Percentiles rank a stretch among this genome's conserved stretches.
phyloP scores from a whole-genome alignment of 2,329 filamentous ascomycete genomes.

The Penicillium nordicum region DNA sequence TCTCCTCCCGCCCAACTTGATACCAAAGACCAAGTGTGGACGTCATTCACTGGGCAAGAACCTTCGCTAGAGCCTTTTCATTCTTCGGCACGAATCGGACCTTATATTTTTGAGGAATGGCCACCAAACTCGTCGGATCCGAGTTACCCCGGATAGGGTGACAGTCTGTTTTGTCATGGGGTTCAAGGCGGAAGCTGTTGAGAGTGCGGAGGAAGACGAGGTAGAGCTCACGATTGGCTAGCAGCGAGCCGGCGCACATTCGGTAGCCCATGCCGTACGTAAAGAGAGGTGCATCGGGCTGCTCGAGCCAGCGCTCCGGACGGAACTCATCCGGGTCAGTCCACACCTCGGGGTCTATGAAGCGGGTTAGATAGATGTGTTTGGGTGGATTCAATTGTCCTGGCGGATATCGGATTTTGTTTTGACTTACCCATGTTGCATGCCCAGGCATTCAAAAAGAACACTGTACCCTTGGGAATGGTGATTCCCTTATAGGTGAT shows the following conservation, averaged over 20 bases:
- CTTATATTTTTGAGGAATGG: constrained; percentile 57
- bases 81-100: constrained; percentile 58
- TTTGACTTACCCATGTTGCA: constrained; percentile 61
- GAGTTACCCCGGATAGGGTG: constrained; percentile 59
- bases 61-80: constrained; percentile 43
- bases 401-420: background rate
- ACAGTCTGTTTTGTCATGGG: constrained; percentile 53
- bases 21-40: background rate
- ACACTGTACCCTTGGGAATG: constrained; percentile 61
- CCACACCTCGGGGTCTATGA: constrained; percentile 54
- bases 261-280: constrained; percentile 65
- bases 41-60: constrained; percentile 30
- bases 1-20: background rate
- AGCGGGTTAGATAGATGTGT: background rate
- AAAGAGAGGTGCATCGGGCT: constrained; percentile 62
- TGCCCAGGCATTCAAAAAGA: constrained; percentile 66
- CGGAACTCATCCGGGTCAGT: constrained; percentile 57
- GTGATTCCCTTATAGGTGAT: constrained; percentile 55
- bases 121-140: constrained; percentile 61
- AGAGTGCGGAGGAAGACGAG: constrained; percentile 61
- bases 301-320: constrained; percentile 61
- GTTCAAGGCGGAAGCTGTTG: constrained; percentile 59
- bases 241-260: constrained; percentile 63
- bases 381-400: background rate
- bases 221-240: constrained; percentile 65